Evolutionary conservation across 768 basidiomycete species (phyloP).

Genomic region (Phallus indusiatus): DNA sequence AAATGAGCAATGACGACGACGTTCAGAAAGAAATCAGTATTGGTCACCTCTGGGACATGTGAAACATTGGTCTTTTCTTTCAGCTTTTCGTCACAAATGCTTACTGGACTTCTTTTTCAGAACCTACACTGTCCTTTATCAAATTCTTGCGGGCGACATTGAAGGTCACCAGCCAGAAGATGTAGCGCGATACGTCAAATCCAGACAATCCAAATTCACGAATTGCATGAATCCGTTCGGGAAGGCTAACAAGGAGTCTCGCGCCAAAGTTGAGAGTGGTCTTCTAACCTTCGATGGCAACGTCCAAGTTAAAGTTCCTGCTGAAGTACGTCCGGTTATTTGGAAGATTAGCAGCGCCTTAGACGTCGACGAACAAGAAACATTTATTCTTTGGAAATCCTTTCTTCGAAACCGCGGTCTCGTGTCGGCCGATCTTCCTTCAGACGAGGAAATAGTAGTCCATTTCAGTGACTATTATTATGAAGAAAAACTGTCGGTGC

Average conservation of each 20-base stretch:
- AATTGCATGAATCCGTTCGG: slow-evolving; percentile 59
- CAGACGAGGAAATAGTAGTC: slow-evolving; percentile 52
- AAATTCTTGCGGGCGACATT: slow-evolving; percentile 45
- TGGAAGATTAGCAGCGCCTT: slow-evolving; percentile 64
- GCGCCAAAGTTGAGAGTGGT: slow-evolving; percentile 55
- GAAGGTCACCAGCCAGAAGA: slow-evolving; percentile 54
- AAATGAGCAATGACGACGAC: no score
- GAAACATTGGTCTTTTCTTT: no score
- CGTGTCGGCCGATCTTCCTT: slow-evolving; percentile 37
- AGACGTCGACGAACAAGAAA: slow-evolving; percentile 73
- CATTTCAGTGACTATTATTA: slow-evolving; percentile 76
- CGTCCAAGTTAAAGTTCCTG: slow-evolving; percentile 50
- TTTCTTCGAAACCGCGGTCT: slow-evolving; percentile 74
- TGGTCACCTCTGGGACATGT: no score
- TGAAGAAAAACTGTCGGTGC: slow-evolving; percentile 63
- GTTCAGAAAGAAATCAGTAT: no score
- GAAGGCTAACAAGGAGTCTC: slow-evolving; percentile 56
- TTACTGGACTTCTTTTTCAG: slow-evolving; percentile 22
- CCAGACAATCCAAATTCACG: slow-evolving; percentile 48
- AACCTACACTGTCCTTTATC: slow-evolving; percentile 57
- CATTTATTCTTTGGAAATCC: slow-evolving; percentile 61
- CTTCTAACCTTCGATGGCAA: slow-evolving; percentile 62
- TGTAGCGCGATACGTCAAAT: slow-evolving; percentile 45
- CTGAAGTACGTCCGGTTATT: slow-evolving; percentile 60
- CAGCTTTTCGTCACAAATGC: no score